Conservation (phyloP, 305 asterid species). For the Salvia sclarea region DNA sequence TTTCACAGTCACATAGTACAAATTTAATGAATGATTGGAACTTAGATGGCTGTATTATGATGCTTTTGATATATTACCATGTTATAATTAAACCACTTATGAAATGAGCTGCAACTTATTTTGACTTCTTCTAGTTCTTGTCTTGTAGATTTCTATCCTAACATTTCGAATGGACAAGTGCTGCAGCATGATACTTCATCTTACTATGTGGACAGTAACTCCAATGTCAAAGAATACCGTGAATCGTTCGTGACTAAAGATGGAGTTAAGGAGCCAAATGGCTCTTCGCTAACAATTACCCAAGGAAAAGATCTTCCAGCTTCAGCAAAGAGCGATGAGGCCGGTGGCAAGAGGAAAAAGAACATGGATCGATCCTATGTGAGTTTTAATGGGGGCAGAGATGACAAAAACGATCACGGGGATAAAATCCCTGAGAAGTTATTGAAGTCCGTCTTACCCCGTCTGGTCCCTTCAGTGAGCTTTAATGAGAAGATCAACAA, state of each 20-base stretch:
- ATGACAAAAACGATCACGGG: conserved; percentile 46
- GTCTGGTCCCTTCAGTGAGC: conserved; percentile 63
- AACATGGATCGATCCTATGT: conserved; percentile 49
- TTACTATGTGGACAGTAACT: conserved; percentile 50
- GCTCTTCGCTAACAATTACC: conserved; percentile 34
- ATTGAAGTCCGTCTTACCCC: conserved; percentile 73
- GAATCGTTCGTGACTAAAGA: conserved; percentile 44
- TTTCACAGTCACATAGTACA: background rate
- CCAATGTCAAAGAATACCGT: conserved; percentile 52
- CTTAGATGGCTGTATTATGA: conserved; percentile 12
- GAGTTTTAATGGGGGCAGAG: conserved; percentile 59
- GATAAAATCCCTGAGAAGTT: conserved; percentile 60
- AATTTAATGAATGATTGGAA: background rate
- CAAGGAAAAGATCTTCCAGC: conserved; percentile 45
- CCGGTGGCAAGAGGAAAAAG: conserved; percentile 48
- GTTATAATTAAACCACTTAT: conserved; percentile 1
- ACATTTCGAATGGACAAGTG: conserved; percentile 57
- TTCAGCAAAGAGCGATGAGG: conserved; percentile 45
- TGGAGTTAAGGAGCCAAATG: conserved; percentile 49
- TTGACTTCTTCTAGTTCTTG: conserved; percentile 20
- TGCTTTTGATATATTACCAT: background rate
- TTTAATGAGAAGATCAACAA: conserved; percentile 60
- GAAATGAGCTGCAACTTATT: conserved; percentile 15
- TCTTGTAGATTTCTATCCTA: conserved; percentile 53
- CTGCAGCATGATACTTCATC: conserved; percentile 63